These are phyloP conservation scores for Buddleja alternifolia DNA, from an alignment of 257 asterid species.

Conservation along the genomic window DNA sequence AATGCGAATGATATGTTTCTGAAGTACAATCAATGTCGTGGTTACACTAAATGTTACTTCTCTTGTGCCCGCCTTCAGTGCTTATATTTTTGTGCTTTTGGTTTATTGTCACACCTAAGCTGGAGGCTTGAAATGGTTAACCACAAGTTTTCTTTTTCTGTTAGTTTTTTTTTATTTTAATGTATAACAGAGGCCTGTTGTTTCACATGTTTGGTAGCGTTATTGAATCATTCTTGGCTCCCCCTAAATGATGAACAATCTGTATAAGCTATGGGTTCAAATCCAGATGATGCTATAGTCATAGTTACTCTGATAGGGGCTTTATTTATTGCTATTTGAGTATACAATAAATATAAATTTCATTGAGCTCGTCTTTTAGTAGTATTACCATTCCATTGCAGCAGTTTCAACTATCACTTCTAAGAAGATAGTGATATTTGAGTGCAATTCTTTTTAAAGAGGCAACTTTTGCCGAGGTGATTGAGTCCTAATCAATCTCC, in stretches of 20 bases:
- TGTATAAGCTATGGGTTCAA: conserved; percentile 39
- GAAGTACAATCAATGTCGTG: background rate
- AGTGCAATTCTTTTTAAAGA: background rate
- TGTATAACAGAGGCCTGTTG: background rate
- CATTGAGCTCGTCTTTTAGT: background rate
- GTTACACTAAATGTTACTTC: background rate
- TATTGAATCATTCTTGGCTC: background rate
- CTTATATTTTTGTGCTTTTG: too few relatives aligned
- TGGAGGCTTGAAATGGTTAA: background rate
- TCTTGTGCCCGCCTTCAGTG: background rate
- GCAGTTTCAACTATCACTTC: background rate
- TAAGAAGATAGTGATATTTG: background rate
- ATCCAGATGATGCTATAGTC: conserved; percentile 49
- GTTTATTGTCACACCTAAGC: background rate
- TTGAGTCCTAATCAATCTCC: background rate
- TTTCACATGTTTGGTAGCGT: background rate
- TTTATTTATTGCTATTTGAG: background rate
- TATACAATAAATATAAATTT: background rate
- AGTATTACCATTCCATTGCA: background rate
- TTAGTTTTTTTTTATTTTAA: background rate
- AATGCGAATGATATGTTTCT: background rate
- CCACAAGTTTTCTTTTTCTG: background rate
- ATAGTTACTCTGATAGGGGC: conserved; percentile 60
- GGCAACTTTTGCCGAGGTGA: conserved; percentile 27
- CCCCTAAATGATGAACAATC: conserved; percentile 43